These are phyloP conservation scores for Pseudopyricularia cyperi DNA, from an alignment of 2,329 filamentous ascomycete genomes.

Conservation along the genomic window DNA sequence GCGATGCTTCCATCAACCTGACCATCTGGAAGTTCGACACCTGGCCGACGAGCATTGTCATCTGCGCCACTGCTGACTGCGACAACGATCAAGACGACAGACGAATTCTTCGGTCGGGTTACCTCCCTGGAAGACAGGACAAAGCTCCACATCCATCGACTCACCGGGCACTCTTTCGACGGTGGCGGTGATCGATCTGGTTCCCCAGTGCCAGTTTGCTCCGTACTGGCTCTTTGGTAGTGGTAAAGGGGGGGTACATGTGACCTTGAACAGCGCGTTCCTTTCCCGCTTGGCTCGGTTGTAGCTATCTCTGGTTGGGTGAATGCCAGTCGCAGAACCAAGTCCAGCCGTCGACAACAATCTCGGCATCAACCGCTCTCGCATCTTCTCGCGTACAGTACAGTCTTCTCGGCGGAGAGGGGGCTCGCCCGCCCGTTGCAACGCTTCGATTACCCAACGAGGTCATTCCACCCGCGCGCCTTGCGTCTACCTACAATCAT, in stretches of 20 bases:
- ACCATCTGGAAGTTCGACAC: not conserved
- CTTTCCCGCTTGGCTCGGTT: not conserved
- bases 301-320: not conserved
- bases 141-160: too few species aligned
- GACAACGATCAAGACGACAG: too few species aligned
- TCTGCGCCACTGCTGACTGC: not conserved
- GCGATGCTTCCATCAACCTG: not conserved
- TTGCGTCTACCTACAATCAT: not conserved
- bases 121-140: too few species aligned
- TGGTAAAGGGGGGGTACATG: constrained; percentile 2
- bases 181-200: too few species aligned
- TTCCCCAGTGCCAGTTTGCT: not conserved
- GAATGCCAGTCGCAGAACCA: not conserved
- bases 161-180: too few species aligned
- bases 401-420: not conserved
- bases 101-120: too few species aligned
- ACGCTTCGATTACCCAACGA: not conserved
- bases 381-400: not conserved
- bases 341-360: not conserved
- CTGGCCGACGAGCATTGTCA: not conserved
- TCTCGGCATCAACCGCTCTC: not conserved
- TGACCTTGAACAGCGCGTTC: not conserved
- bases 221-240: not conserved
- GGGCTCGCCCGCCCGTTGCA: not conserved
- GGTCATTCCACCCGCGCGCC: not conserved